Percentiles rank a stretch among this genome's conserved stretches.
Conservation (phyloP, 1,284 basidiomycete genomes). For the Malassezia arunalokei region DNA sequence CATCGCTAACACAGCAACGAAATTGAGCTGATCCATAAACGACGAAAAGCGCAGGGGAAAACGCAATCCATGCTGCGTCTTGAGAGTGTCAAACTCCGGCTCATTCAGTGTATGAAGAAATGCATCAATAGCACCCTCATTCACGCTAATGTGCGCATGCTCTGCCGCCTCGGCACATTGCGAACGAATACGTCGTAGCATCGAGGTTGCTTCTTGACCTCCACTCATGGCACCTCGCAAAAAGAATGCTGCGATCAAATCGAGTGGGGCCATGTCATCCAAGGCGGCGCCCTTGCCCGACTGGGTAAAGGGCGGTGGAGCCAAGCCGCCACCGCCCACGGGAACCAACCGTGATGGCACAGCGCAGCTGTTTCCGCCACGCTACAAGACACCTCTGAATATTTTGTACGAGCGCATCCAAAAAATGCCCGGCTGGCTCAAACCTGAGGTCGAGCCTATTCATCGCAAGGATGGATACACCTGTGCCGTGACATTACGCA, state of each 20-base stretch:
- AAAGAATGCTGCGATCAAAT: constrained; percentile 41
- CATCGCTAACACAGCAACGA: constrained; percentile 30
- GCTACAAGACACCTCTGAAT: constrained; percentile 44
- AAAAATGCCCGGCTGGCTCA: constrained; percentile 40
- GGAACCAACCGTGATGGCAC: constrained; percentile 10
- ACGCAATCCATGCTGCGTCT: constrained; percentile 26
- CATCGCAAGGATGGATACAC: constrained; percentile 28
- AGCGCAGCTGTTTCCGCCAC: constrained; percentile 37
- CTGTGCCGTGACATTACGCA: constrained; percentile 36
- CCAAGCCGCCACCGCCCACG: constrained; percentile 18
- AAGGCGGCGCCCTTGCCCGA: constrained; percentile 43
- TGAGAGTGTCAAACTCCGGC: constrained; percentile 13
- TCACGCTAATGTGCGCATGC: constrained; percentile 3
- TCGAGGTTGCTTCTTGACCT: too few relatives aligned
- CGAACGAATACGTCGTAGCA: constrained; percentile 6
- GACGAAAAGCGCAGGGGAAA: constrained; percentile 33
- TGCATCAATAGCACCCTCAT: constrained; percentile 17
- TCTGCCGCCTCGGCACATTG: constrained; percentile 8
- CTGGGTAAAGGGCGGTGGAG: constrained; percentile 41
- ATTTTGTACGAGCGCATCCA: constrained; percentile 42
- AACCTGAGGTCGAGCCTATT: constrained; percentile 35
- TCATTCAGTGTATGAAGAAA: constrained; percentile 19
- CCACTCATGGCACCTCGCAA: constrained; percentile 33
- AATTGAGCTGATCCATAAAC: constrained; percentile 27
- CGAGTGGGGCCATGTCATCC: constrained; percentile 39